These are phyloP conservation scores for Phytophthora uliginosa DNA, from an alignment of 352 stramenopile genomes.

Conservation along the genomic window DNA sequence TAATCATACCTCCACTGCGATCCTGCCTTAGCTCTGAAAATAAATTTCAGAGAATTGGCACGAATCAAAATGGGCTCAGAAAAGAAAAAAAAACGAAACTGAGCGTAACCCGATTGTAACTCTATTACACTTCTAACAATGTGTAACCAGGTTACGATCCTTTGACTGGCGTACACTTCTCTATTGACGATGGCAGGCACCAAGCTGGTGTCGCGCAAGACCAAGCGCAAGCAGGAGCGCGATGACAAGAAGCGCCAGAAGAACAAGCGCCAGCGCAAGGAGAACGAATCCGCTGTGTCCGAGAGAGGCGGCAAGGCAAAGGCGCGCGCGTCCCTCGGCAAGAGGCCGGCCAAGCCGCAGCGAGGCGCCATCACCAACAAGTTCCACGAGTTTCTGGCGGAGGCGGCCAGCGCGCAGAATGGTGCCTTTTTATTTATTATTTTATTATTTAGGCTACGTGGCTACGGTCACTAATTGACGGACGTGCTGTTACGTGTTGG, in stretches of 20 bases:
- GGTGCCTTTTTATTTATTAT: not conserved
- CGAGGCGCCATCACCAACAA: conserved; percentile 65
- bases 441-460: not conserved
- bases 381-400: conserved; percentile 83
- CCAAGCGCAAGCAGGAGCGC: conserved; percentile 83
- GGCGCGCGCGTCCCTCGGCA: conserved; percentile 3
- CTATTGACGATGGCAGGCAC: conserved; percentile 31
- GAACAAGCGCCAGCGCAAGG: conserved; percentile 65
- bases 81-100: not conserved
- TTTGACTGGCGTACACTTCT: conserved; percentile 27
- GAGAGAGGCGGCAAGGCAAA: conserved; percentile 10
- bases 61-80: no score
- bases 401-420: conserved; percentile 50
- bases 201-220: conserved; percentile 63
- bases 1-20: no score
- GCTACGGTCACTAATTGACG: not conserved
- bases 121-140: not conserved
- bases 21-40: no score
- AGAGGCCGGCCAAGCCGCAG: conserved; percentile 21
- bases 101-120: not conserved
- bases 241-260: conserved; percentile 82
- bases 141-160: not conserved
- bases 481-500: not conserved
- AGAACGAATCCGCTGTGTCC: conserved; percentile 10
- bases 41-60: no score